Percentiles rank a stretch among this genome's conserved stretches.
phyloP scores from a whole-genome alignment of 768 basidiomycete genomes.

The Postia placenta region DNA sequence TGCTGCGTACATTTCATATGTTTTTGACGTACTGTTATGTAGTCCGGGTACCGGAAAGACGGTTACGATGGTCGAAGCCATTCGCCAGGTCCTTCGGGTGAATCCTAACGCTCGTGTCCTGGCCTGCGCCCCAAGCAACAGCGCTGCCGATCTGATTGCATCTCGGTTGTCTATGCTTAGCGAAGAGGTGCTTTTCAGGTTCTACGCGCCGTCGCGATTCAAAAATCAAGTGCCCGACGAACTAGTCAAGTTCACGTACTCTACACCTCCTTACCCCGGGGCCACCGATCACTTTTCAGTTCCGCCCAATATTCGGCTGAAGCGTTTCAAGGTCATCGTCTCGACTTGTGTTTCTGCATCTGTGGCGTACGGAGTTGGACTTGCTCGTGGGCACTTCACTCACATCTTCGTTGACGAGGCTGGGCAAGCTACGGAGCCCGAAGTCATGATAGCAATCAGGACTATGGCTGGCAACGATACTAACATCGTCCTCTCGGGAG shows the following conservation, averaged over 20 bases:
- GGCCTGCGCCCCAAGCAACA: slow-evolving; percentile 32
- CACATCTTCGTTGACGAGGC: slow-evolving; percentile 65
- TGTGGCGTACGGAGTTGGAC: slow-evolving; percentile 40
- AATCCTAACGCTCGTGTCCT: slow-evolving; percentile 21
- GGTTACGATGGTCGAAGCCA: slow-evolving; percentile 31
- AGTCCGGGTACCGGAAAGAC: slow-evolving; percentile 38
- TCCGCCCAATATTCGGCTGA: slow-evolving; percentile 34
- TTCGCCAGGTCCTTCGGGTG: slow-evolving; percentile 25
- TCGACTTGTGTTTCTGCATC: slow-evolving; percentile 52
- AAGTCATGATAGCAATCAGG: slow-evolving; percentile 40
- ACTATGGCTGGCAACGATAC: slow-evolving; percentile 27
- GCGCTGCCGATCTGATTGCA: slow-evolving; percentile 30
- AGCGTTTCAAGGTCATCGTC: slow-evolving; percentile 46
- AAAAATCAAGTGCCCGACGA: slow-evolving; percentile 27
- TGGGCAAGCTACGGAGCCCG: slow-evolving; percentile 58
- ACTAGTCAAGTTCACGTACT: slow-evolving; percentile 31
- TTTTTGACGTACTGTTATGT: too few species aligned
- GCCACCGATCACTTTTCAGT: slow-evolving; percentile 30
- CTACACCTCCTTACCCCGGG: slow-evolving; percentile 30
- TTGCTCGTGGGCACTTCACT: slow-evolving; percentile 47
- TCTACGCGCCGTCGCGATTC: slow-evolving; percentile 44
- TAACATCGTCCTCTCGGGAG: slow-evolving; percentile 32
- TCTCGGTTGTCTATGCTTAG: slow-evolving; percentile 19
- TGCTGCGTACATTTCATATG: background rate
- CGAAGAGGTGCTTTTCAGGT: slow-evolving; percentile 38